Percentiles rank a stretch among this genome's conserved stretches.
Conservation (phyloP, 1,139 yeast genomes). For the Martiniozyma asiatica region DNA sequence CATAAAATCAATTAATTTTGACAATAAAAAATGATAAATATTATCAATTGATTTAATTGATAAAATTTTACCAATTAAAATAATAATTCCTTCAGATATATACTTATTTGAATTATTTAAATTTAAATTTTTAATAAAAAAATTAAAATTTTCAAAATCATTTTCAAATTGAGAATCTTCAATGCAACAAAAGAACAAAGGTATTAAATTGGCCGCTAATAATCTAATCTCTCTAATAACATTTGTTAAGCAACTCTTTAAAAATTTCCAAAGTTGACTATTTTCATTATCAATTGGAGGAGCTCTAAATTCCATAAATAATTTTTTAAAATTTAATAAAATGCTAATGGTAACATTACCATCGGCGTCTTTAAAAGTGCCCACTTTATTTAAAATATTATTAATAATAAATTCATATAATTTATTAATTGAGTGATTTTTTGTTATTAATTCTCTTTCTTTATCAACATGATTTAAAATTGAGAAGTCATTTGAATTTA, state of each 20-base stretch:
- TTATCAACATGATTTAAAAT: no score
- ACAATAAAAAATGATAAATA: constrained; percentile 45
- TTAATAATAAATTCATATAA: constrained; percentile 17
- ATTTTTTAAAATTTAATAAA: constrained; percentile 32
- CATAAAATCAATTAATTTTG: constrained; percentile 46
- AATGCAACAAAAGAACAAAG: constrained; percentile 30
- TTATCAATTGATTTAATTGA: constrained; percentile 44
- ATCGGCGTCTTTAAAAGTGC: constrained; percentile 3
- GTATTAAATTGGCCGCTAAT: constrained; percentile 34
- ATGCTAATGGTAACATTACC: constrained; percentile 27
- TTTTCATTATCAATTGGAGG: constrained; percentile 21
- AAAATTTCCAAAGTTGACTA: constrained; percentile 23
- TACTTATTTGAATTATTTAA: constrained; percentile 23
- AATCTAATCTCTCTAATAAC: constrained; percentile 42
- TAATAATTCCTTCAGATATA: constrained; percentile 51
- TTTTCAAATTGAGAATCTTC: constrained; percentile 25
- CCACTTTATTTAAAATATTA: constrained; percentile 3
- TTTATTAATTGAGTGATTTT: constrained; percentile 7
- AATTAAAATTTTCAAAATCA: constrained; percentile 29
- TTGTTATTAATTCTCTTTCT: constrained; percentile 19
- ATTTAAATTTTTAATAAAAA: constrained; percentile 26
- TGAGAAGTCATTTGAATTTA: no score
- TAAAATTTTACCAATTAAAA: constrained; percentile 51
- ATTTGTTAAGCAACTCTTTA: constrained; percentile 20
- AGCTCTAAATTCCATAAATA: constrained; percentile 38